Base-by-base conservation (phyloP, 352 stramenopile genomes). In the Achlya hypogyna region DNA sequence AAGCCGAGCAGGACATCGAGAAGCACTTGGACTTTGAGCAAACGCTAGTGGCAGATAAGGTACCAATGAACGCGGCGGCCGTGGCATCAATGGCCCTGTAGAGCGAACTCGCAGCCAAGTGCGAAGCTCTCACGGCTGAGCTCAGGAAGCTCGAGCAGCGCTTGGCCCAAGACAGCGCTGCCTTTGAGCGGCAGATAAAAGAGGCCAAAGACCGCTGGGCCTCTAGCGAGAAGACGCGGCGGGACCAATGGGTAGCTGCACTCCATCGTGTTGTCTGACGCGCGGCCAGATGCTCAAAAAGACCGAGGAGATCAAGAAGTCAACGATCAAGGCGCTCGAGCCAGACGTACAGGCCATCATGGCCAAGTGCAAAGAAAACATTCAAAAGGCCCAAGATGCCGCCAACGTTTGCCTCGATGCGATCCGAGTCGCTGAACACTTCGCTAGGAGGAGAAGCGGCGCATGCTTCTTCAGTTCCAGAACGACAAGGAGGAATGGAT, bases 271-370 rank as follows among this genome's bases (percentile, higher is more conserved):
- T 58, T 34, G 35, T 14, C 6, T 42, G 6, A 58, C 20, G 51
- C 25, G 28, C n/a, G 43, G 12, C 34, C 42, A 74, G 70, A 86
- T 92, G 64, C 69, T 76, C 18, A 88, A 89, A 63, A 92, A 93
- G 71, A 93, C 82, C 1, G 84, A 89, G 45, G 84, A 93, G 69
- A 90, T 91, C 68, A 93, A 93, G 71, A 93, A 91, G 58, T 85
- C 78, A 32, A 91, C 84, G 0, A 77, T 93, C 22, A 81, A 85
- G 51, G 82, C 84, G 5, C 63, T 93, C 20, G 84, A 93, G 58
- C 82, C 84, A 0, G 82, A 93, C 54, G 89, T 93, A 53, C 84
- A 93, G 53, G 76, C 82, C 20, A 93, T 93, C 69, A 72, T 93
- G 28, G 71, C 79, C 4, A 88, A 88, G 54, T 81, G 82, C 28